Percentiles rank a stretch among this genome's conserved stretches.
These are phyloP conservation scores for Bryum argenteum DNA, from an alignment of 225 moss, liverwort and hornwort genomes.

Conservation along the genomic window DNA sequence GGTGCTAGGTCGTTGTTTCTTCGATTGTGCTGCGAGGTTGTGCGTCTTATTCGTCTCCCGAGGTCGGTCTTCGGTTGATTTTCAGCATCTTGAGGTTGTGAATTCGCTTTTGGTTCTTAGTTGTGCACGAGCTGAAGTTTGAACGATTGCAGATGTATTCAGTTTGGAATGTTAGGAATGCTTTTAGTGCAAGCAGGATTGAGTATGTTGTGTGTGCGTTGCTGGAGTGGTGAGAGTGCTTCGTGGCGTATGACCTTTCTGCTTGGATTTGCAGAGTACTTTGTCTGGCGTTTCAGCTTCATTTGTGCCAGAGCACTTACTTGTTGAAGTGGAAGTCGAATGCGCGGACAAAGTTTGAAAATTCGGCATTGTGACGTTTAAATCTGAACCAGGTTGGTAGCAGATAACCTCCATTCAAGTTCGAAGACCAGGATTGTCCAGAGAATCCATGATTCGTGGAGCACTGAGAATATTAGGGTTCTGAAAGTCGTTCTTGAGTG, in stretches of 20 bases:
- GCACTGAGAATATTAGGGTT: constrained; percentile 38
- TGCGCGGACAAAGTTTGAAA: constrained; percentile 20
- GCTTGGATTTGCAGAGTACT: constrained; percentile 33
- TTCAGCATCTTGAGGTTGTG: neutral
- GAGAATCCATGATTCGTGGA: constrained; percentile 15
- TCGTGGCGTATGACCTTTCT: constrained; percentile 18
- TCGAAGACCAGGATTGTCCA: constrained; percentile 31
- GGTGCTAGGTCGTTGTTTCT: constrained; percentile 1
- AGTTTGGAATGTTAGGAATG: constrained; percentile 10
- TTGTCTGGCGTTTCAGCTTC: constrained; percentile 36
- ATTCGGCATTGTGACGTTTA: constrained; percentile 27
- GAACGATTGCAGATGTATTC: constrained; percentile 6
- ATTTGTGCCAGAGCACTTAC: constrained; percentile 9
- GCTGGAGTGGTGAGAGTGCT: neutral
- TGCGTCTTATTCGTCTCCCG: neutral
- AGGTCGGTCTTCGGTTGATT: constrained; percentile 5
- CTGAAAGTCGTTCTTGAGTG: constrained; percentile 26
- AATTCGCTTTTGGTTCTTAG: constrained; percentile 16
- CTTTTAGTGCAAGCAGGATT: neutral
- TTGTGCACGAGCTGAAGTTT: constrained; percentile 22
- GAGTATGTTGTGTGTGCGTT: constrained; percentile 3
- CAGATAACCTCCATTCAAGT: constrained; percentile 33
- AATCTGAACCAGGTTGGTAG: constrained; percentile 48
- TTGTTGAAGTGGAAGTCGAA: constrained; percentile 25
- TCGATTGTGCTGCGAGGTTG: constrained; percentile 21